Conservation (phyloP, 768 basidiomycete genomes). For the Artomyces pyxidatus region DNA sequence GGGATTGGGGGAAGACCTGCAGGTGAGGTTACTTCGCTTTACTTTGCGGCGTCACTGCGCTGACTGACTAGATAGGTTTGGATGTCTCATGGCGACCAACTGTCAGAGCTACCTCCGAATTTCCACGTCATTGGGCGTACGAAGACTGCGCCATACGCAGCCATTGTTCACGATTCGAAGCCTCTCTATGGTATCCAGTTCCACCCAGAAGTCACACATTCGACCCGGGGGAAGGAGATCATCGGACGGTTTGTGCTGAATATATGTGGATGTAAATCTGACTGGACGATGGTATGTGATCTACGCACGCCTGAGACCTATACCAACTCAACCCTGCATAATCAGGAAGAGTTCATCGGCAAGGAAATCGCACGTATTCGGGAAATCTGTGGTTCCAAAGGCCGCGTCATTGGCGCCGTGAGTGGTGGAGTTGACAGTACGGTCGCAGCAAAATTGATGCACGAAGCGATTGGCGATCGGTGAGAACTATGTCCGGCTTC, state of each 20-base stretch:
- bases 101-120: constrained; percentile 68
- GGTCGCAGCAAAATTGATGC: constrained; percentile 98
- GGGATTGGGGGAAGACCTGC: constrained; percentile 81
- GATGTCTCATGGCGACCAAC: constrained; percentile 99
- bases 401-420: constrained; percentile 96
- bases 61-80: constrained; percentile 59
- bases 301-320: too few species aligned
- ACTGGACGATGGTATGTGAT: constrained; percentile 85
- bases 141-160: constrained; percentile 82
- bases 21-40: constrained; percentile 38
- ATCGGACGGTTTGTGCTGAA: constrained; percentile 77
- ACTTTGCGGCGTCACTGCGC: not conserved
- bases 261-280: constrained; percentile 72
- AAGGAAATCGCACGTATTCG: constrained; percentile 93
- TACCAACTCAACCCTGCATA: too few species aligned
- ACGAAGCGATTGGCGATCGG: constrained; percentile 98
- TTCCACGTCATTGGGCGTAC: constrained; percentile 90
- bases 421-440: constrained; percentile 97
- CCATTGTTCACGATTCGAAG: constrained; percentile 84
- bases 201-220: constrained; percentile 98
- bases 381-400: constrained; percentile 88
- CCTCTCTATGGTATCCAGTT: constrained; percentile 96
- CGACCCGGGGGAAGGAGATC: constrained; percentile 80
- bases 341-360: constrained; percentile 91
- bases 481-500: too few species aligned